phyloP scores from a whole-genome alignment of 192 early-diverging fungal species.

The Linnemannia exigua region DNA sequence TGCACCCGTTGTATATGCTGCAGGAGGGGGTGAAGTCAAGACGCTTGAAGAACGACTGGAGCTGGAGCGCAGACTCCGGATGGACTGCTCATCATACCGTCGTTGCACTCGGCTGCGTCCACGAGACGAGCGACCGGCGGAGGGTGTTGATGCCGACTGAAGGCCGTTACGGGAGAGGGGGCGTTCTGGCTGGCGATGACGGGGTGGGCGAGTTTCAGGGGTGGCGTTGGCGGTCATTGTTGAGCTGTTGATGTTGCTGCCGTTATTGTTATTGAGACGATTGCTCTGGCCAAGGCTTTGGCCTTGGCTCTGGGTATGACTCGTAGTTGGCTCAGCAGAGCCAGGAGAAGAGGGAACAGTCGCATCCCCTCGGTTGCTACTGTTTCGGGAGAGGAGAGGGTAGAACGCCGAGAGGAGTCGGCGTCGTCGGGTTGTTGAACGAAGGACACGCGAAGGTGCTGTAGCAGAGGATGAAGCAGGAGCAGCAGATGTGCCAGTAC shows the following conservation, averaged over 20 bases:
- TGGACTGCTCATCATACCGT: conserved; percentile 31
- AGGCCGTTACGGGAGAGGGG: not conserved
- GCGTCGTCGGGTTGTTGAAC: conserved; percentile 26
- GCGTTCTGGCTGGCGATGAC: conserved; percentile 14
- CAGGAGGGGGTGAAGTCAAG: conserved; percentile 11
- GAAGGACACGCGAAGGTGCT: conserved; percentile 14
- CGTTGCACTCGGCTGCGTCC: conserved; percentile 25
- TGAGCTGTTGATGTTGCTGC: not conserved
- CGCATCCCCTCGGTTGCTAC: conserved; percentile 4
- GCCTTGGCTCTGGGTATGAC: not conserved
- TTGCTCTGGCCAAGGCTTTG: not conserved
- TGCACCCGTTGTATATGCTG: not conserved
- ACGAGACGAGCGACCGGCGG: conserved; percentile 16
- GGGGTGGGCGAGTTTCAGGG: conserved; percentile 12
- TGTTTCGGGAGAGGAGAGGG: conserved; percentile 37
- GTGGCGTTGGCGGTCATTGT: not conserved
- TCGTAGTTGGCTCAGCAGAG: not conserved
- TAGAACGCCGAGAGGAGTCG: conserved; percentile 30
- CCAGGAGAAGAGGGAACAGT: not conserved
- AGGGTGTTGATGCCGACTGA: not conserved
- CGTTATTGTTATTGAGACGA: not conserved
- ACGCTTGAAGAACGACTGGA: conserved; percentile 31
- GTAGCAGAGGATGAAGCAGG: conserved; percentile 3
- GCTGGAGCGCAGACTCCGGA: conserved; percentile 21
- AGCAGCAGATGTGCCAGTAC: not conserved